These are phyloP conservation scores for Colletotrichum limetticola DNA, from an alignment of 2,329 filamentous ascomycete genomes.

Conservation along the genomic window DNA sequence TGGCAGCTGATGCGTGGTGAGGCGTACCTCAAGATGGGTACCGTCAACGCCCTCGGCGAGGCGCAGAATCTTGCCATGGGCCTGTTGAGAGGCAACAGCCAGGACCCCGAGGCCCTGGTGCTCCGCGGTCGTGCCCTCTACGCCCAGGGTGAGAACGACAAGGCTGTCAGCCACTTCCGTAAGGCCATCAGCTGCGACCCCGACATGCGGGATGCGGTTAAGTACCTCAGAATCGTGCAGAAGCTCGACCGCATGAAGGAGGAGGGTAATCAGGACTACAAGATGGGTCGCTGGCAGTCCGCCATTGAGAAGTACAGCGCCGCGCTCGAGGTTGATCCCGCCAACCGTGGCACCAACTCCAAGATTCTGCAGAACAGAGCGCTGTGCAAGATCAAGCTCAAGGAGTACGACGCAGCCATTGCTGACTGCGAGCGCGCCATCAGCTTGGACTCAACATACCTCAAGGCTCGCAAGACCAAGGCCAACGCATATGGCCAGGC, in stretches of 20 bases:
- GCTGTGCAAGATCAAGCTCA: slow-evolving; percentile 83
- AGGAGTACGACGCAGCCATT: slow-evolving; percentile 84
- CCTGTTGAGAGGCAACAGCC: slow-evolving; percentile 84
- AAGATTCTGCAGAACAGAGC: slow-evolving; percentile 96
- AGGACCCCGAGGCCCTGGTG: slow-evolving; percentile 93
- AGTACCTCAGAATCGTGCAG: slow-evolving; percentile 89
- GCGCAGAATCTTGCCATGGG: slow-evolving; percentile 93
- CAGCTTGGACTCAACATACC: slow-evolving; percentile 83
- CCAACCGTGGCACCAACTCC: slow-evolving; percentile 91
- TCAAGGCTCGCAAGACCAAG: slow-evolving; percentile 92
- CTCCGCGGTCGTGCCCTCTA: slow-evolving; percentile 90
- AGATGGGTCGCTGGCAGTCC: slow-evolving; percentile 80
- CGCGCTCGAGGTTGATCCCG: slow-evolving; percentile 85
- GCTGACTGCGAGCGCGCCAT: slow-evolving; percentile 88
- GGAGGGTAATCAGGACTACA: slow-evolving; percentile 92
- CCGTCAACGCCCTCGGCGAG: slow-evolving; percentile 87
- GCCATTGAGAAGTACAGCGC: slow-evolving; percentile 87
- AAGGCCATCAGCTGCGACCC: slow-evolving; percentile 92
- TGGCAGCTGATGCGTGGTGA: slow-evolving; percentile 95
- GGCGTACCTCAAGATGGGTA: slow-evolving; percentile 92
- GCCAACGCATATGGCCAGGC: slow-evolving; percentile 88
- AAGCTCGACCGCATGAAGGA: slow-evolving; percentile 94
- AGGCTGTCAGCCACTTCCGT: slow-evolving; percentile 91
- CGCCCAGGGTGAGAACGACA: slow-evolving; percentile 92
- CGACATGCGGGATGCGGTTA: slow-evolving; percentile 88